Evolutionary conservation across 805 yeast species (phyloP), one percentile per base, ranked within the genome.

Genomic region (Candida ortonii): DNA sequence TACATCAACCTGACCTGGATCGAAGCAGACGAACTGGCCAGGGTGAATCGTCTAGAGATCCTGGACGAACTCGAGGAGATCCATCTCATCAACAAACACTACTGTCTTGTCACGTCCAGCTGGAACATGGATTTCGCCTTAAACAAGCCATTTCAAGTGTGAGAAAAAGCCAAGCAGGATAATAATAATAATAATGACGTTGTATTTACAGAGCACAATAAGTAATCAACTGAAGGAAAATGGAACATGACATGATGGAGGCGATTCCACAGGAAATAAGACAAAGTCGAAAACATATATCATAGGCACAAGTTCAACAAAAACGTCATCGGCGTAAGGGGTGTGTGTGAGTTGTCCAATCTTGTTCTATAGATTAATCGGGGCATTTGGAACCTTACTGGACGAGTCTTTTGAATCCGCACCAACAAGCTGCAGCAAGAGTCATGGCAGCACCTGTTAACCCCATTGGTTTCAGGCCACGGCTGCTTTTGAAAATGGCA

Each of bases 391-490:
- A 6, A 14, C 36, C 28, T 38, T 39, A 42, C 14, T 39, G 30
- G 33, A 38, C 24, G 25, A 36, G 31, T 43, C 64, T 61, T 67
- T 90, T 90, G 53, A 83, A 55, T 30, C 83, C 90, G 68, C 95
- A 81, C 98, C 98, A 90, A 22, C 77, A 78, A 44, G 84, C 96
- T 34, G 97, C 95, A 43, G 84, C 95, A 45, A 78, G 76, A n/a
- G 95, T 85, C 79, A 80, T 81, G 55, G 89, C 59, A 27, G 75
- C 93, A 16, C 95, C 76, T 18, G 95, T 78, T 53, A 84, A 80
- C 16, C 84, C 88, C 90, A 87, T 84, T 40, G 95, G 96, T 61
- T 75, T 83, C 32, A 80, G 39, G 25, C 98, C 98, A 42, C 80
- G 79, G 30, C 90, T 76, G 46, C 89, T 79, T 61, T 84, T 84